phyloP scores from a whole-genome alignment of 2,329 filamentous ascomycete species.

The Fusarium coicis region DNA sequence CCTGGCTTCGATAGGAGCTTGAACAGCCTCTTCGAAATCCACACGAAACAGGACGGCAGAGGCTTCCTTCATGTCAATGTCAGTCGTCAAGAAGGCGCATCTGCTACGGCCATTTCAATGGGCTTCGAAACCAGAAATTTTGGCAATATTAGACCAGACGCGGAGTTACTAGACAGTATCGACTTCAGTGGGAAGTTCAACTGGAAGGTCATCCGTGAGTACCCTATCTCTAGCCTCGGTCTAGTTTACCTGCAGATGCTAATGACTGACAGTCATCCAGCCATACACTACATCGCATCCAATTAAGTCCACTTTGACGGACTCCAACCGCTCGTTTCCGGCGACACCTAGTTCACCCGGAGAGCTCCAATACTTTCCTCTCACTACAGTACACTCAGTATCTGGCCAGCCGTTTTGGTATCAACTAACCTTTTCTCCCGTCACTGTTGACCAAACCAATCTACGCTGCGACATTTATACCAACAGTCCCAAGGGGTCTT shows the following conservation, averaged over 20 bases:
- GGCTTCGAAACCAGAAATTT: no score
- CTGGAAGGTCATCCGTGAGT: not conserved
- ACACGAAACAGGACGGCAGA: not conserved
- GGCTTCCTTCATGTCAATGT: slow-evolving; percentile 2
- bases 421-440: not conserved
- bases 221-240: fast-evolving
- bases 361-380: not conserved
- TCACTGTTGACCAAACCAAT: not conserved
- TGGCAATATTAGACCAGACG: fast-evolving
- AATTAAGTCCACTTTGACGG: fast-evolving
- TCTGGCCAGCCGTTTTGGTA: not conserved
- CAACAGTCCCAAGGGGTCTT: fast-evolving
- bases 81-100: not conserved
- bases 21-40: not conserved
- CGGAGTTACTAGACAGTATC: not conserved
- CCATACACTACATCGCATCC: no score
- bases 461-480: not conserved
- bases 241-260: not conserved
- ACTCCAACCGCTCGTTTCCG: fast-evolving
- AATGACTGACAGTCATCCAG: not conserved
- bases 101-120: fast-evolving
- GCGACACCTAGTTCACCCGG: not conserved
- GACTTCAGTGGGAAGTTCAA: not conserved
- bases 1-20: not conserved
- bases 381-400: not conserved